Evolutionary conservation across 345 rosid species (phyloP), one percentile per base, ranked within the genome.

Genomic region (Murraya koenigii): DNA sequence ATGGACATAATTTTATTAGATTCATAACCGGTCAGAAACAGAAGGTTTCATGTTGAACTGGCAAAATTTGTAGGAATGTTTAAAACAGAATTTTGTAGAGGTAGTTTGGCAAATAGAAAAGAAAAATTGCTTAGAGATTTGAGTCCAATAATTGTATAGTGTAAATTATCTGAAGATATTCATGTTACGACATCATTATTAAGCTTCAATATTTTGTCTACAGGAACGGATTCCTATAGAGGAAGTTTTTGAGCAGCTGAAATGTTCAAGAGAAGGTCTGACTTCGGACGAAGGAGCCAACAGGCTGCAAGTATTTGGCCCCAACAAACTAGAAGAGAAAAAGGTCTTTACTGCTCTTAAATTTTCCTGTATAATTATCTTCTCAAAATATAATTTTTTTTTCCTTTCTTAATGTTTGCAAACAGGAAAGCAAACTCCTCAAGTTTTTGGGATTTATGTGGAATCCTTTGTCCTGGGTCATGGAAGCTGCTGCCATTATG

Each of bases 401-500:
- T 54, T 8, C 23, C 14, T 26, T 36, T 72, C 44, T 71, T 68
- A 35, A 11, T 14, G 20, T 33, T 77, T 61, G 63, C 8, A 38
- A 77, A 81, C 90, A 94, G 98, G 90, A 89, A 79, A 91, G 94
- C 92, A 94, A 94, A 81, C 0, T 92, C 67, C 86, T 92, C 72
- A 94, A 94, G 87, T 94, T 94, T 79, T 74, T 94, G 82, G 98
- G 98, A 22, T 94, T 94, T 77, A 94, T 94, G 98, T 94, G 98
- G 98, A 94, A 94, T 72, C 98, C 98, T 17, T 80, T 94, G 82
- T 94, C 98, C 20, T 94, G 98, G 98, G 98, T 94, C 86, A 94
- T 94, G 98, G 98, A 94, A 77, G 90, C 89, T 65, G 98, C 98
- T 52, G 97, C 98, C 39, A 6, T 94, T 32, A 88, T 94, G 97